Evolutionary conservation across 352 stramenopile genomes (phyloP), one percentile per base, ranked within the genome.

Genomic region (Globisporangium apiculatum): DNA sequence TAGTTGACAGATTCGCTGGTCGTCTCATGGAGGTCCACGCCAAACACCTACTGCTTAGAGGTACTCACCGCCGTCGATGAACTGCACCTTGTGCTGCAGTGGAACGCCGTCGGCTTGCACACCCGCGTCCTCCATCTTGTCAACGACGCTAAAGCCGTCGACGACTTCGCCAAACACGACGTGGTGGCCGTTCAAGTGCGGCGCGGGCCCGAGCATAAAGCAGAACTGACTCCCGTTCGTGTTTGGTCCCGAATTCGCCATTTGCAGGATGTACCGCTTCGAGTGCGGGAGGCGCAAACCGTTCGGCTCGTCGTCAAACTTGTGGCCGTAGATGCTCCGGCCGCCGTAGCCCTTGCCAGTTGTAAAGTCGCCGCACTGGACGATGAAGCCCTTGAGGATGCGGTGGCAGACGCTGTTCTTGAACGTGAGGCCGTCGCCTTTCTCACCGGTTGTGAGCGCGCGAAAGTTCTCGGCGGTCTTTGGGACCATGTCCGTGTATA

Each of bases 141-240:
- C 82, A 37, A 94, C 81, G 38, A 94, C 79, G 8, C 84, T 68
- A 61, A 92, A 91, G 17, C 85, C 85, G 7, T 91, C 85, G 12
- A 93, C 72, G 40, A 94, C 79, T 60, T 93, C 75, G n/a, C 85
- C 85, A 62, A 94, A 94, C 31, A 94, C 79, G 24, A 91, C 83
- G 60, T 94, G 85, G 53, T 87, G 76, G 59, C 85, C 85, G 60
- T 94, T 90, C 43, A 94, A 65, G 66, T 91, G 79, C 24, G 79
- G 79, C 43, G 79, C 67, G 0, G 81, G 58, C 48, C 70, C 73
- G 51, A 94, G 63, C 83, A 93, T 99, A 58, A 99, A 99, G 75
- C 99, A 99, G 73, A 99, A 99, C 75, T 99, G 98, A 55, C 82
- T 97, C 31, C 97, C 97, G 67, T 99, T 99, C 5, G 97, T 99